Evolutionary conservation across 1,139 yeast genomes (phyloP).

Genomic region (Kodamaea suecica): DNA sequence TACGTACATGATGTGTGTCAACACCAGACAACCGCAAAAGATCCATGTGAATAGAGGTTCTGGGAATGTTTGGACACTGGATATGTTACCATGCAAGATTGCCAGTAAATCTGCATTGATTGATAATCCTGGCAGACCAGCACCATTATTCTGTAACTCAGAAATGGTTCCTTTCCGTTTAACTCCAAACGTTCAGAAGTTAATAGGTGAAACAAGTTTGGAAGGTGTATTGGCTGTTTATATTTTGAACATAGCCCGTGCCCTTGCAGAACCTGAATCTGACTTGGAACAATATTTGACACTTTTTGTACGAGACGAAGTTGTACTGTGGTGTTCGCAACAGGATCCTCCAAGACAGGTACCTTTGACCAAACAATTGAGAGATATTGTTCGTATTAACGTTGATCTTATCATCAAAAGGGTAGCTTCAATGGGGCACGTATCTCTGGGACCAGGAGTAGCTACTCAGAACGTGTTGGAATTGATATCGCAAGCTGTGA

Average conservation of each 20-base stretch:
- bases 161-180: slow-evolving; percentile 95
- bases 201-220: slow-evolving; percentile 88
- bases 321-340: slow-evolving; percentile 88
- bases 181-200: slow-evolving; percentile 90
- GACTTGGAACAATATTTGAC: slow-evolving; percentile 86
- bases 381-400: slow-evolving; percentile 85
- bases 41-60: slow-evolving; percentile 77
- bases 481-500: slow-evolving; percentile 91
- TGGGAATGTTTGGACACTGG: slow-evolving; percentile 92
- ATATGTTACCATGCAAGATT: slow-evolving; percentile 86
- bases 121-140: slow-evolving; percentile 54
- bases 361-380: slow-evolving; percentile 73
- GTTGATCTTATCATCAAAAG: slow-evolving; percentile 80
- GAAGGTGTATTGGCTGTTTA: slow-evolving; percentile 91
- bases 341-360: slow-evolving; percentile 64
- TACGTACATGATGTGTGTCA: slow-evolving; percentile 93
- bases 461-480: slow-evolving; percentile 94
- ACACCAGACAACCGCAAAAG: slow-evolving; percentile 91
- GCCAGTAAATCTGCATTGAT: slow-evolving; percentile 60
- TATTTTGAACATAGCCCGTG: slow-evolving; percentile 80
- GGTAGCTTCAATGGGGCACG: slow-evolving; percentile 69
- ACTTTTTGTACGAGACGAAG: slow-evolving; percentile 91
- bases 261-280: slow-evolving; percentile 86
- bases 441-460: slow-evolving; percentile 68
- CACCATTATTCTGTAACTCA: slow-evolving; percentile 89